These are phyloP conservation scores for Turnera subulata DNA, from an alignment of 345 rosid species.

Conservation along the genomic window DNA sequence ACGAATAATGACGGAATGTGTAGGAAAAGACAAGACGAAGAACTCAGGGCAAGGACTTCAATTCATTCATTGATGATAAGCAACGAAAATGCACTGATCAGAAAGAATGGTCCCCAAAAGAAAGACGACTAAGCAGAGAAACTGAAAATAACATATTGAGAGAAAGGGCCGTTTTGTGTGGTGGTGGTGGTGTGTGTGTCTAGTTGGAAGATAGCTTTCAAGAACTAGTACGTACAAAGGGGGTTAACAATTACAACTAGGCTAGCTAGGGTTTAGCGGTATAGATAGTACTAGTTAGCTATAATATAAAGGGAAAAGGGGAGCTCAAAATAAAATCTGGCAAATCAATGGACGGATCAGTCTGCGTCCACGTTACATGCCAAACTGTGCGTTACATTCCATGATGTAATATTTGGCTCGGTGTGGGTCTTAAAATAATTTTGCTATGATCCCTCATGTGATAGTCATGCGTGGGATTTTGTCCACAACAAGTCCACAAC, in stretches of 20 bases:
- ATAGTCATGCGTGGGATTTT: constrained; percentile 11
- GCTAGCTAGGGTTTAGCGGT: no score
- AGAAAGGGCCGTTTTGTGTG: neutral
- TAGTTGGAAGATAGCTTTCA: constrained; percentile 31
- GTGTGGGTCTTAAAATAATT: neutral
- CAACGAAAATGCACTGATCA: neutral
- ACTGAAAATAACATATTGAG: no score
- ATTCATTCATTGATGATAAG: no score
- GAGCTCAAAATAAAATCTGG: neutral
- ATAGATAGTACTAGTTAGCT: no score
- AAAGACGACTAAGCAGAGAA: neutral
- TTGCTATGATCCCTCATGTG: constrained; percentile 5
- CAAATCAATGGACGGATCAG: constrained; percentile 1
- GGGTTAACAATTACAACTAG: neutral
- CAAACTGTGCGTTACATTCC: neutral
- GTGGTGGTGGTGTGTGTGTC: neutral
- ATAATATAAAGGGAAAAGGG: constrained; percentile 1
- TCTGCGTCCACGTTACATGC: constrained; percentile 15
- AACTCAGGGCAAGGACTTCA: constrained; percentile 1
- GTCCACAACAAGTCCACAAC: neutral
- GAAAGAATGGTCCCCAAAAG: neutral
- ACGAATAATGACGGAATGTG: neutral
- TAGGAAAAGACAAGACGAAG: neutral
- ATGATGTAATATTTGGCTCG: neutral
- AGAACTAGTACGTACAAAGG: neutral